Evolutionary conservation across 768 basidiomycete species (phyloP).

Genomic region (Paxillus involutus): DNA sequence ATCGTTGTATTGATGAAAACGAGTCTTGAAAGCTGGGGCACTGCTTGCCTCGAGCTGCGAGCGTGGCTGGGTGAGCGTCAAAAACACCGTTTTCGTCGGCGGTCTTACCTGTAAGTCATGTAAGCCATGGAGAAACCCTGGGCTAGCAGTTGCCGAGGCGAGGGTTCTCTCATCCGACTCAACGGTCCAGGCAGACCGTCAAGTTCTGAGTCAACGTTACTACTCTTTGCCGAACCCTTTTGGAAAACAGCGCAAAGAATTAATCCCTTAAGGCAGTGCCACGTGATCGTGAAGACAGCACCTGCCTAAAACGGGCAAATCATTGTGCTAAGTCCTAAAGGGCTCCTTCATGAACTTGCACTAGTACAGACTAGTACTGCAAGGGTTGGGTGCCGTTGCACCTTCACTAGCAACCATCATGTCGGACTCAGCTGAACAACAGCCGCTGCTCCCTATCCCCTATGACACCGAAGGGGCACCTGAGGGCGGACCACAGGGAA

Average conservation of each 20-base stretch:
- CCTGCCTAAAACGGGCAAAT: not conserved
- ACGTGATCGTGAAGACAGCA: constrained; percentile 25
- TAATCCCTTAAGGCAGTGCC: not conserved
- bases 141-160: too few relatives aligned
- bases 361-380: too few relatives aligned
- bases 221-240: too few relatives aligned
- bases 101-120: not conserved
- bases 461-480: constrained; percentile 15
- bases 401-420: constrained; percentile 27
- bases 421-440: constrained; percentile 43
- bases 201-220: too few relatives aligned
- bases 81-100: not conserved
- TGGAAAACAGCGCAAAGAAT: too few relatives aligned
- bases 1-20: not conserved
- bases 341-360: not conserved
- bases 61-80: not conserved
- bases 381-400: constrained; percentile 2
- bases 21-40: not conserved
- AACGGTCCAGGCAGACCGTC: too few relatives aligned
- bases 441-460: constrained; percentile 43
- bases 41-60: constrained; percentile 8
- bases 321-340: not conserved
- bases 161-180: too few relatives aligned
- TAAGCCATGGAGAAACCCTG: not conserved
- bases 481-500: constrained; percentile 1